Evolutionary conservation across 2,329 filamentous ascomycete genomes (phyloP).

Genomic region (Verticillium longisporum): DNA sequence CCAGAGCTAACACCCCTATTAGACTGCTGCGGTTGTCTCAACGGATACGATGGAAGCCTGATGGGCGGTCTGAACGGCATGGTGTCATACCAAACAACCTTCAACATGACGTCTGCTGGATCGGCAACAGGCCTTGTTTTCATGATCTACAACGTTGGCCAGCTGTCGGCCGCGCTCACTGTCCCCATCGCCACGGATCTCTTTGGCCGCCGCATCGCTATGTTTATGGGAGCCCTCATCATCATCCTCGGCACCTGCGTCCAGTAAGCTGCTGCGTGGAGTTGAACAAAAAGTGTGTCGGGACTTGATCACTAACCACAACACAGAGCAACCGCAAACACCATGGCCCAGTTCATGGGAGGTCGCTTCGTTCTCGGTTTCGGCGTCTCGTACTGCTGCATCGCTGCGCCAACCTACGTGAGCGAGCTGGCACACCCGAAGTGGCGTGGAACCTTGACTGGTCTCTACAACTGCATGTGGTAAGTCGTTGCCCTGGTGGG

Average conservation of each 20-base stretch:
- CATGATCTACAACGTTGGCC: conserved; percentile 39
- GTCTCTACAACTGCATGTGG: conserved; percentile 46
- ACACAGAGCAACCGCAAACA: conserved; percentile 29
- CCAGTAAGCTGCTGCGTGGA: conserved; percentile 10
- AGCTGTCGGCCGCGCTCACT: conserved; percentile 30
- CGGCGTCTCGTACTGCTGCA: conserved; percentile 42
- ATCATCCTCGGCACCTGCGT: conserved; percentile 34
- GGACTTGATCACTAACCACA: background rate
- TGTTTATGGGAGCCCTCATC: conserved; percentile 29
- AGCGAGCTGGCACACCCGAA: conserved; percentile 46
- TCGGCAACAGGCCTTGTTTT: conserved; percentile 22
- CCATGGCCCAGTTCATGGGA: conserved; percentile 37
- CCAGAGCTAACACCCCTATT: background rate
- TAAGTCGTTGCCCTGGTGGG: conserved; percentile 14
- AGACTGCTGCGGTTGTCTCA: conserved; percentile 10
- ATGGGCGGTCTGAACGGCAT: conserved; percentile 19
- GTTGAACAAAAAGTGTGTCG: background rate
- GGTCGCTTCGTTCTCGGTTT: conserved; percentile 46
- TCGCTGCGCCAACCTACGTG: conserved; percentile 42
- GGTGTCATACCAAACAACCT: conserved; percentile 14
- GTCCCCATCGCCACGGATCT: conserved; percentile 32
- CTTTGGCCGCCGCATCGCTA: conserved; percentile 32
- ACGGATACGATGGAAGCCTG: conserved; percentile 13
- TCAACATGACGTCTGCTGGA: conserved; percentile 9
- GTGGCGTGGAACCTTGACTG: conserved; percentile 42